Base-by-base conservation (phyloP, 1,139 yeast species). In the Zhuliangozyma blackwelliae region DNA sequence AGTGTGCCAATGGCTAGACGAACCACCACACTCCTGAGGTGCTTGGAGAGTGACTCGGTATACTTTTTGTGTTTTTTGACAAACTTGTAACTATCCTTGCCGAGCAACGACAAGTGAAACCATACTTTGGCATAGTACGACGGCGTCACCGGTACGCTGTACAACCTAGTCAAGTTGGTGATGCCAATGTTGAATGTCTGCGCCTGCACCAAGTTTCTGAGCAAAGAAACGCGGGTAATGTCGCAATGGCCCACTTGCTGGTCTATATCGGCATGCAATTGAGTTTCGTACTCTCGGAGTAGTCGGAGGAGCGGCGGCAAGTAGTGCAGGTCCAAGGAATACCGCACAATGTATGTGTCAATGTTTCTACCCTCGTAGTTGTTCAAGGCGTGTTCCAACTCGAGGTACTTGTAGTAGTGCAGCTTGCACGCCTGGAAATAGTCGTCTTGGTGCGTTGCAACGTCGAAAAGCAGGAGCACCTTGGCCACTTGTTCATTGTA, bases 101-200 rank as follows among this genome's bases (percentile, higher is more conserved):
- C 16, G 16, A 16, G 16, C 16, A 16, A 16, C 16, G 16, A 16
- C 16, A 38, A 10, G n/a, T 27, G 26, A 28, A 59, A 55, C 59
- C 62, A 61, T 31, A 61, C 48, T 21, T 39, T 29, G 36, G 63
- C 68, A 28, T 46, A 46, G 19, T 8, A 20, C 19, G 25, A 3
- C 11, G 39, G 27, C 10, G 31, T 10, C 7, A 21, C 7, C 4
- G 19, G 26, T 23, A 20, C 20, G 10, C 5, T 22, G 10, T 22
- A 9, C 23, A 22, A 7, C 23, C 28, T 23, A 11, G 33, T 30
- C 13, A 49, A 22, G 10, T 40, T 34, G 8, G 34, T 25, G 11
- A 51, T 32, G 2, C 54, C 60, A 5, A 52, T 22, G 21, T 38
- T 42, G 37, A 43, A 49, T 30, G 49, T 45, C 25, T 51, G 54